Evolutionary conservation across 345 rosid species (phyloP).

Genomic region (Cardiospermum halicacabum): DNA sequence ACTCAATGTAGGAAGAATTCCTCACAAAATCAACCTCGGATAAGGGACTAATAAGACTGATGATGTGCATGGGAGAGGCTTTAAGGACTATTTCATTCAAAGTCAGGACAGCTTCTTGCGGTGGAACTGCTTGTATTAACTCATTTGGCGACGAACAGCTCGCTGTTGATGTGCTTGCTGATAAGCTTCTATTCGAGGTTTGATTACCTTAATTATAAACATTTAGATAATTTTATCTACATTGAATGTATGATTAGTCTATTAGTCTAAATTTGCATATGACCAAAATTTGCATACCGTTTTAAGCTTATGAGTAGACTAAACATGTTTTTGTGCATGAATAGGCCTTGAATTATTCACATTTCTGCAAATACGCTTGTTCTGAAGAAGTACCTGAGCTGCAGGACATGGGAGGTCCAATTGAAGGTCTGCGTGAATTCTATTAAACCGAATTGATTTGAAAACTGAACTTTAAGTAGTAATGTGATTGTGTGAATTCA

Average conservation of each 20-base stretch:
- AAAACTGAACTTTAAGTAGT: background rate
- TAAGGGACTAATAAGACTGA: constrained; percentile 65
- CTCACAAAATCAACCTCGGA: constrained; percentile 75
- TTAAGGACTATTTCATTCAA: constrained; percentile 82
- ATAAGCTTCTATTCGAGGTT: constrained; percentile 94
- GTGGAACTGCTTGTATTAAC: constrained; percentile 92
- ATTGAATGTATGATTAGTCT: background rate
- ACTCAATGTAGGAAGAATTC: constrained; percentile 72
- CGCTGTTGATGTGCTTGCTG: constrained; percentile 92
- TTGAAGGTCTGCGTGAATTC: constrained; percentile 52
- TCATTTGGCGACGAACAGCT: constrained; percentile 97
- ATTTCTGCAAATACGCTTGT: constrained; percentile 93
- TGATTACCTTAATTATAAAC: background rate
- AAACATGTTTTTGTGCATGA: background rate
- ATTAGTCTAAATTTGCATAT: background rate
- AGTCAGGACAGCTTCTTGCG: constrained; percentile 97
- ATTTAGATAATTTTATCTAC: background rate
- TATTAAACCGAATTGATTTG: background rate
- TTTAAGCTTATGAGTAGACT: background rate
- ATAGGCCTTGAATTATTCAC: constrained; percentile 85
- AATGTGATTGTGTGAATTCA: background rate
- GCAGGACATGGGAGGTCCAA: constrained; percentile 97
- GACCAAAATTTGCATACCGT: no score
- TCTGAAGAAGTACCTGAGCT: constrained; percentile 96
- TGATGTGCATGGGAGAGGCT: constrained; percentile 97